Conservation (phyloP, 176 grass and related monocot genomes). For the Carex scoparia region DNA sequence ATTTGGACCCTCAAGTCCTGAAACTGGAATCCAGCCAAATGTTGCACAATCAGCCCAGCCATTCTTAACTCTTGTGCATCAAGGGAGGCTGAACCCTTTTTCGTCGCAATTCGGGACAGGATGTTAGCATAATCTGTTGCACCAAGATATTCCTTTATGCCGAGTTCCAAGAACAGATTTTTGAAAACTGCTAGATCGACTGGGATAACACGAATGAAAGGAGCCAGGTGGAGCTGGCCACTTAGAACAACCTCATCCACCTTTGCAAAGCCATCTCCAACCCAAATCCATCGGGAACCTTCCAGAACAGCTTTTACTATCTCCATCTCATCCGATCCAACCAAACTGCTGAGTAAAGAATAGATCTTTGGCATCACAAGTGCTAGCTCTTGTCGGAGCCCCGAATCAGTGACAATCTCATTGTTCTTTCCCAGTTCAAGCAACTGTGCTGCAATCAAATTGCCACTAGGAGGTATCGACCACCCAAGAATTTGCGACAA, state of each 20-base stretch:
- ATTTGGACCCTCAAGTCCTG: conserved; percentile 72
- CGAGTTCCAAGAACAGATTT: conserved; percentile 87
- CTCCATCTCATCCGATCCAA: conserved; percentile 97
- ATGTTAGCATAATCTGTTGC: conserved; percentile 87
- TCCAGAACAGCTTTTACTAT: conserved; percentile 92
- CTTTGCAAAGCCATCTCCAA: conserved; percentile 93
- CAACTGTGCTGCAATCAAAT: conserved; percentile 90
- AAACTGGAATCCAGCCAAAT: conserved; percentile 80
- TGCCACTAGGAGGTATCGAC: conserved; percentile 81
- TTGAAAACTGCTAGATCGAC: conserved; percentile 95
- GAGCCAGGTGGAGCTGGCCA: conserved; percentile 85
- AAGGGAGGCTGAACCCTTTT: conserved; percentile 62
- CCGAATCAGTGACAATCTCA: conserved; percentile 82
- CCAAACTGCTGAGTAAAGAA: conserved; percentile 66
- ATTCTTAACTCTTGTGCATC: conserved; percentile 72
- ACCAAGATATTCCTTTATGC: conserved; percentile 71
- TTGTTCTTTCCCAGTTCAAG: conserved; percentile 98
- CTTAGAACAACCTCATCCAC: conserved; percentile 86
- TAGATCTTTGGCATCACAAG: conserved; percentile 94
- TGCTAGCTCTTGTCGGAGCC: conserved; percentile 79
- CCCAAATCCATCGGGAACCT: conserved; percentile 96
- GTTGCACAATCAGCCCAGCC: conserved; percentile 73
- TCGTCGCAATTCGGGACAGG: conserved; percentile 69
- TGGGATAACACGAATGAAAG: conserved; percentile 93
- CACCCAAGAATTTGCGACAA: conserved; percentile 80